Conservation (phyloP, 2,329 filamentous ascomycete genomes). For the Monosporascus sp. region DNA sequence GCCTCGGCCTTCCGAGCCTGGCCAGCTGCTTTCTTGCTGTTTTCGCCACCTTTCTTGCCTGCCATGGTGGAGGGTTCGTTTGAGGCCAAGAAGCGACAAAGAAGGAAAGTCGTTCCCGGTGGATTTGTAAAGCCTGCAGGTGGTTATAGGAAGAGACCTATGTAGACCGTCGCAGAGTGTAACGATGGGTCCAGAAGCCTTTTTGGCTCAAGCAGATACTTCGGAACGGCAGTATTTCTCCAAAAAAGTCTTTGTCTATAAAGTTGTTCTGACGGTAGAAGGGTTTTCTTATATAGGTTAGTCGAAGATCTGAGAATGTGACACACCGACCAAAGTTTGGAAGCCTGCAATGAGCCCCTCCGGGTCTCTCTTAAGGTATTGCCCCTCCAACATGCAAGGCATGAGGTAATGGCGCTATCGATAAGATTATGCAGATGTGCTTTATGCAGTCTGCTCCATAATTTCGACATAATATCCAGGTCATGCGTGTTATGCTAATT, state of each 20-base stretch:
- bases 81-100: no score
- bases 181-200: no score
- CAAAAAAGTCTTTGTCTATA: no score
- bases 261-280: no score
- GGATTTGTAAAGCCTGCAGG: neutral
- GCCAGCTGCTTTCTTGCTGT: constrained; percentile 82
- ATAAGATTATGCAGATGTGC: neutral
- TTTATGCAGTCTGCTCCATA: neutral
- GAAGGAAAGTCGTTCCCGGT: neutral
- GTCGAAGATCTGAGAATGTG: no score
- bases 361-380: no score
- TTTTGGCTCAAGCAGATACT: neutral
- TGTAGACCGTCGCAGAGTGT: no score
- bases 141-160: neutral
- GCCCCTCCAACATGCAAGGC: no score
- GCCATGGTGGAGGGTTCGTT: constrained; percentile 51
- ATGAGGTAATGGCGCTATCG: neutral
- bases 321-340: no score
- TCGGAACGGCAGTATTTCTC: neutral
- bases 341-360: no score
- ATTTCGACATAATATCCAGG: neutral
- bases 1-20: constrained; percentile 90
- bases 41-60: constrained; percentile 69
- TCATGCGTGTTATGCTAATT: neutral
- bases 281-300: no score